A percentile compares a stretch with the other conserved stretches of the same genome.
These are phyloP conservation scores for Mycothermus thermophilus DNA, from an alignment of 495 filamentous ascomycete genomes.

Conservation along the genomic window DNA sequence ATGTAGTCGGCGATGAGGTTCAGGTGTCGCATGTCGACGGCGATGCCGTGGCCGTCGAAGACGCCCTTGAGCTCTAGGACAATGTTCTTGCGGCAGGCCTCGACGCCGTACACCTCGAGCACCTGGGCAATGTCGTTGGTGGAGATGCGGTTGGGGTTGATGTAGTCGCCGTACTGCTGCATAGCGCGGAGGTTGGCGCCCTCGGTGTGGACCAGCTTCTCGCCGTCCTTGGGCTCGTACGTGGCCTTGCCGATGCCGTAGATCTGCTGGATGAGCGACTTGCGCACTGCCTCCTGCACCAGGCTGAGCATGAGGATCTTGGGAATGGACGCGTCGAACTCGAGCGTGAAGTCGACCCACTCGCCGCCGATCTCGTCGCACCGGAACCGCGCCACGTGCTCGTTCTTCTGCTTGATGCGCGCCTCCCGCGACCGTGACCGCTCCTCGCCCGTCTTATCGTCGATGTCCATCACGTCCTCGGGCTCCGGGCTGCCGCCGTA, in stretches of 20 bases:
- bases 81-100: slow-evolving; percentile 76
- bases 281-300: slow-evolving; percentile 61
- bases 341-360: slow-evolving; percentile 66
- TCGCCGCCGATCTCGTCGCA: slow-evolving; percentile 63
- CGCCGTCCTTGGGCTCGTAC: slow-evolving; percentile 45
- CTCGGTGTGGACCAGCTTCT: slow-evolving; percentile 53
- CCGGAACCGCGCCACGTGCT: slow-evolving; percentile 57
- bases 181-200: slow-evolving; percentile 85
- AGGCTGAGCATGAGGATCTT: slow-evolving; percentile 89
- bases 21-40: slow-evolving; percentile 81
- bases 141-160: slow-evolving; percentile 74
- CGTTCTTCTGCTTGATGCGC: slow-evolving; percentile 49
- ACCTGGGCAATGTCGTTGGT: slow-evolving; percentile 88
- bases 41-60: slow-evolving; percentile 86
- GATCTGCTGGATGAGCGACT: slow-evolving; percentile 78
- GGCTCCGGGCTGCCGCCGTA: slow-evolving; percentile 38
- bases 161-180: slow-evolving; percentile 70
- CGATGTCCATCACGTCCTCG: slow-evolving; percentile 33
- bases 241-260: slow-evolving; percentile 57
- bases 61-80: slow-evolving; percentile 75
- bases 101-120: slow-evolving; percentile 76
- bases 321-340: slow-evolving; percentile 66
- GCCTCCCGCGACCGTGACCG: slow-evolving; percentile 41
- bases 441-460: slow-evolving; percentile 31
- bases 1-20: slow-evolving; percentile 95